Percentiles rank a stretch among this genome's conserved stretches.
Evolutionary conservation across 2,329 filamentous ascomycete genomes (phyloP).

Genomic region (Hortaea sp.): DNA sequence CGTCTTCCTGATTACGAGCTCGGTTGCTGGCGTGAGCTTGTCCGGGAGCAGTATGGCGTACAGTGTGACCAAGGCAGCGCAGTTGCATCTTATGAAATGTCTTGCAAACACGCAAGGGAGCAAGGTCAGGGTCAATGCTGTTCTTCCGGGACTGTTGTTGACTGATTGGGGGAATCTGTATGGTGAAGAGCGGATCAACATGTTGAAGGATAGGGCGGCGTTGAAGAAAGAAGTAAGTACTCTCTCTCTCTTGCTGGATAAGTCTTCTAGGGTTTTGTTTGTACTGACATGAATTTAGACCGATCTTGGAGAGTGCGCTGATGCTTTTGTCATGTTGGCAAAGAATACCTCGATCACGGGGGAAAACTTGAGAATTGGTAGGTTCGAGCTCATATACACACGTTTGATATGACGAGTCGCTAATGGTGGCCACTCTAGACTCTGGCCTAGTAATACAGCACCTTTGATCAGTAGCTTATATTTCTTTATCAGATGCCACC

Average conservation of each 20-base stretch:
- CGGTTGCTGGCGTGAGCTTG: slow-evolving; percentile 45
- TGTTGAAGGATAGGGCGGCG: slow-evolving; percentile 44
- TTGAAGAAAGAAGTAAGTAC: slow-evolving; percentile 48
- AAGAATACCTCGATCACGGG: slow-evolving; percentile 44
- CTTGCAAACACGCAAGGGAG: slow-evolving; percentile 52
- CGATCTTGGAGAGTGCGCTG: slow-evolving; percentile 43
- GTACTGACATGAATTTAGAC: slow-evolving; percentile 24
- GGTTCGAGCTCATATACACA: slow-evolving; percentile 6
- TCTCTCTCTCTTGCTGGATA: background rate
- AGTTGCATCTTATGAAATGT: slow-evolving; percentile 56
- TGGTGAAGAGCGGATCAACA: slow-evolving; percentile 46
- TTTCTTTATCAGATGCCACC: too few relatives aligned
- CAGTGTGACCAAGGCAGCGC: slow-evolving; percentile 64
- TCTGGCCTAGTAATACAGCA: too few relatives aligned
- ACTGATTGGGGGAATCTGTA: slow-evolving; percentile 51
- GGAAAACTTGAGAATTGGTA: slow-evolving; percentile 35
- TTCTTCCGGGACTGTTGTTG: slow-evolving; percentile 53
- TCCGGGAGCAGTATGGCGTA: slow-evolving; percentile 58
- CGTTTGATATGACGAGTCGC: too few relatives aligned
- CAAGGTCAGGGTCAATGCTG: slow-evolving; percentile 54
- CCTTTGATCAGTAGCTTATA: too few relatives aligned
- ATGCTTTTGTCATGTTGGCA: slow-evolving; percentile 45
- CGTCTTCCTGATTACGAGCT: slow-evolving; percentile 53
- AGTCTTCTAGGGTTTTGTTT: background rate
- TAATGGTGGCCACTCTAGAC: too few relatives aligned